Evolutionary conservation across 2,329 filamentous ascomycete species (phyloP).

Genomic region (Spiromastix sp.): DNA sequence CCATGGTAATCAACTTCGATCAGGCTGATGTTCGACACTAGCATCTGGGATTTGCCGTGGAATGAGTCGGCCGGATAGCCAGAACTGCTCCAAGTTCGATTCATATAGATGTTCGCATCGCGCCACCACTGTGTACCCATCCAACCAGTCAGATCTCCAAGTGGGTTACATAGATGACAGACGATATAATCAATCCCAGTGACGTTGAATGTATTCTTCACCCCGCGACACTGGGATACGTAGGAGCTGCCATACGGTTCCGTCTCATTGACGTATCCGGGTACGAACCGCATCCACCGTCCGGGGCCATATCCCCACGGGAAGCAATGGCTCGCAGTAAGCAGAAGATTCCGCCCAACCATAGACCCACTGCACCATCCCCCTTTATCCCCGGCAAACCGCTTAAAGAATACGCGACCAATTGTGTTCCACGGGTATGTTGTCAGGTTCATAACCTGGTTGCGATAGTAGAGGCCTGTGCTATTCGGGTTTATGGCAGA

Average conservation of each 20-base stretch:
- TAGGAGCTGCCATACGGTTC: slow-evolving; percentile 15
- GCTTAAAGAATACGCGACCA: slow-evolving; percentile 13
- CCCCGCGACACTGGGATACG: slow-evolving; percentile 14
- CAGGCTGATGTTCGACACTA: slow-evolving; percentile 13
- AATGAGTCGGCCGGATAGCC: slow-evolving; percentile 14
- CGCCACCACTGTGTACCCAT: slow-evolving; percentile 16
- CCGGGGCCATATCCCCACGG: slow-evolving; percentile 13
- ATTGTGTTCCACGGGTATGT: slow-evolving; percentile 16
- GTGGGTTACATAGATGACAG: slow-evolving; percentile 14
- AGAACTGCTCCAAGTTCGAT: slow-evolving; percentile 13
- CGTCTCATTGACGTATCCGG: slow-evolving; percentile 11
- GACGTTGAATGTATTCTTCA: slow-evolving; percentile 16
- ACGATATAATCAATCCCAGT: slow-evolving; percentile 16
- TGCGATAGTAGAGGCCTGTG: slow-evolving; percentile 8
- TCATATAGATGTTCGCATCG: slow-evolving; percentile 9
- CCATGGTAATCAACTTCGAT: slow-evolving; percentile 13
- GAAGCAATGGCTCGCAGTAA: slow-evolving; percentile 17
- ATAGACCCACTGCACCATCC: slow-evolving; percentile 16
- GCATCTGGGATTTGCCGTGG: slow-evolving; percentile 13
- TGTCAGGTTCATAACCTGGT: slow-evolving; percentile 10
- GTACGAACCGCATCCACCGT: slow-evolving; percentile 16
- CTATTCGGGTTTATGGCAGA: slow-evolving; percentile 4
- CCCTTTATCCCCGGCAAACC: slow-evolving; percentile 12
- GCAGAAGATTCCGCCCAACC: slow-evolving; percentile 14
- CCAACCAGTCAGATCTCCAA: slow-evolving; percentile 15